Evolutionary conservation across 345 rosid genomes (phyloP).

Genomic region (Dovyalis caffra): DNA sequence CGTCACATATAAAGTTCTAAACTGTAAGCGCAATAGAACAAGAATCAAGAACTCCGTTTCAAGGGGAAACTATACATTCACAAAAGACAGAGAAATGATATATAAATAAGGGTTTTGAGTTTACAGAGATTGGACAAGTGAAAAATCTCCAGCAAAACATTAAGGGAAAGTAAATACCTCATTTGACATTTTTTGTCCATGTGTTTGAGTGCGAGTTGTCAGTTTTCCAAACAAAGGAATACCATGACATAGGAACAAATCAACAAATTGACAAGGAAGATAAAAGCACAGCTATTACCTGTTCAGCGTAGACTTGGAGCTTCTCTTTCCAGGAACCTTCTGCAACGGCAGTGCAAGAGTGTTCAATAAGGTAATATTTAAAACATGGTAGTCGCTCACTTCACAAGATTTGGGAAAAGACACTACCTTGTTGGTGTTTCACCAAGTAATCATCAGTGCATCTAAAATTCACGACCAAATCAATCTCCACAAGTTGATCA

Average conservation of each 20-base stretch:
- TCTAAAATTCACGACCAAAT: slow-evolving; percentile 26
- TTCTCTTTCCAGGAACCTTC: slow-evolving; percentile 16
- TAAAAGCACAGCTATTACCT: slow-evolving; percentile 6
- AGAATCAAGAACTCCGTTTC: not conserved
- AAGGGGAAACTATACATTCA: not conserved
- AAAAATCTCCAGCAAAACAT: not conserved
- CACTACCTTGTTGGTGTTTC: slow-evolving; percentile 15
- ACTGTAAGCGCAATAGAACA: not conserved
- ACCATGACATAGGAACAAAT: not conserved
- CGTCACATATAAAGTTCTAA: no score
- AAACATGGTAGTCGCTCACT: not conserved
- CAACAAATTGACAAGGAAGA: not conserved
- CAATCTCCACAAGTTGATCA: slow-evolving; percentile 29
- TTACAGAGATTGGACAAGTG: not conserved
- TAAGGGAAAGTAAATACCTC: no score
- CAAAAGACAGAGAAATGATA: no score
- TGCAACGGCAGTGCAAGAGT: slow-evolving; percentile 10
- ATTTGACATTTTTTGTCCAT: no score
- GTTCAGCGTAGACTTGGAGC: slow-evolving; percentile 13
- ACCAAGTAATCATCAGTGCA: slow-evolving; percentile 12
- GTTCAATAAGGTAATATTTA: not conserved
- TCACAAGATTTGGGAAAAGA: not conserved
- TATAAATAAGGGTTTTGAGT: not conserved
- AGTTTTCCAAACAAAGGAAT: not conserved
- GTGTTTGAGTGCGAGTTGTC: no score